phyloP scores from a whole-genome alignment of 441 rosid genomes.

The Populus hybrid region DNA sequence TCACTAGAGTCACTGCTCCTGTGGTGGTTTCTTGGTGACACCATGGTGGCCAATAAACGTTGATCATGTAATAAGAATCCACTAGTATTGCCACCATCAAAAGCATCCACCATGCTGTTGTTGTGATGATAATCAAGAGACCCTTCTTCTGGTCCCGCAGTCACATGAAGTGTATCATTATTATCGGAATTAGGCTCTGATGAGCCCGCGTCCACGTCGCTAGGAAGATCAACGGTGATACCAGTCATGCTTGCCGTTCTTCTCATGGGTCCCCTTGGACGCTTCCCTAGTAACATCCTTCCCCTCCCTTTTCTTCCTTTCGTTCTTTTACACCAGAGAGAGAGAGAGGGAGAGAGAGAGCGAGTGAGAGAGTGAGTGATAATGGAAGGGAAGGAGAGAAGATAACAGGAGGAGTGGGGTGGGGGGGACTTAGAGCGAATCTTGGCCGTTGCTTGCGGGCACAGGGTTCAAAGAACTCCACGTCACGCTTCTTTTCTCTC shows the following conservation, averaged over 20 bases:
- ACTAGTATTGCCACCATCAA: background rate
- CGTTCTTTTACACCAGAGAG: background rate
- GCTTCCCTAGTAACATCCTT: constrained; percentile 64
- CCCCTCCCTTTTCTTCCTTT: background rate
- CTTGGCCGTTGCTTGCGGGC: constrained; percentile 60
- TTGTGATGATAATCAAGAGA: background rate
- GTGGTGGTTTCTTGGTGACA: constrained; percentile 38
- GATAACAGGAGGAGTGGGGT: constrained; percentile 8
- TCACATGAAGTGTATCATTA: background rate
- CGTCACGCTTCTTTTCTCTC: constrained; percentile 22
- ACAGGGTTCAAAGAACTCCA: constrained; percentile 30
- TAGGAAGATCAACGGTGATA: constrained; percentile 39
- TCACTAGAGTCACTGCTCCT: background rate
- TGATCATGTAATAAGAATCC: constrained; percentile 17
- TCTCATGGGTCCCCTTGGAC: constrained; percentile 58
- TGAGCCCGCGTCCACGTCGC: constrained; percentile 22
- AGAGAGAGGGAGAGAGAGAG: background rate
- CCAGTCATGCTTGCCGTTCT: constrained; percentile 75
- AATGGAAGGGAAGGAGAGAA: background rate
- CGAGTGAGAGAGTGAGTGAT: background rate
- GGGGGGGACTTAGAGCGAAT: constrained; percentile 31
- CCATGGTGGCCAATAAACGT: constrained; percentile 35
- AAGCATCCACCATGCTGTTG: background rate
- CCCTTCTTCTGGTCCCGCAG: background rate
- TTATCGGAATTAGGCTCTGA: constrained; percentile 26